Evolutionary conservation across 257 asterid species (phyloP).

Genomic region (Leonotis leonurus): DNA sequence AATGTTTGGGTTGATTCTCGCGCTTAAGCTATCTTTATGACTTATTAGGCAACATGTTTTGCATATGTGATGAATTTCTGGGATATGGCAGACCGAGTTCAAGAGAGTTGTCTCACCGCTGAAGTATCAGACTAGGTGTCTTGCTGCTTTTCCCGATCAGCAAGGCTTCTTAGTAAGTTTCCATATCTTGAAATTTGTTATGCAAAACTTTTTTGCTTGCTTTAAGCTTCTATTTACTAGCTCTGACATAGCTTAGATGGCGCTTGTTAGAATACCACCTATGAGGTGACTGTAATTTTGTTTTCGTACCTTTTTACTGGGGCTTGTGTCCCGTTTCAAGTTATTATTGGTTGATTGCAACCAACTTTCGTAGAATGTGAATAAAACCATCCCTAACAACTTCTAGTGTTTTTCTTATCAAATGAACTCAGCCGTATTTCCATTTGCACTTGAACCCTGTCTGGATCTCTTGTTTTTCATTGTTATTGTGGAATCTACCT

Average conservation of each 20-base stretch:
- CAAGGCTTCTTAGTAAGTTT: conserved; percentile 89
- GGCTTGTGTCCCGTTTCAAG: background rate
- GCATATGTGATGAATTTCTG: conserved; percentile 11
- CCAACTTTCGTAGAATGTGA: conserved; percentile 7
- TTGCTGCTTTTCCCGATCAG: conserved; percentile 97
- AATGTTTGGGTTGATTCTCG: background rate
- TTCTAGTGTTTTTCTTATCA: background rate
- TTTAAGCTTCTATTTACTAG: conserved; percentile 2
- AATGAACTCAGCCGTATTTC: conserved; percentile 1
- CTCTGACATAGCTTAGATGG: background rate
- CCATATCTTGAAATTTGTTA: conserved; percentile 5
- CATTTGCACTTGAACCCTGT: background rate
- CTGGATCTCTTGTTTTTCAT: background rate
- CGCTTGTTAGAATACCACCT: background rate
- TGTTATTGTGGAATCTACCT: background rate
- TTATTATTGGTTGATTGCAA: background rate
- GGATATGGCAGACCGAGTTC: conserved; percentile 62
- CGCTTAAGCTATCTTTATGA: background rate
- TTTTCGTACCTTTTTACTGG: background rate
- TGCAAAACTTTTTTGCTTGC: background rate
- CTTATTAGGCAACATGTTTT: conserved; percentile 7
- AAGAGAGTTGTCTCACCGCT: conserved; percentile 79
- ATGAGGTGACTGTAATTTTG: background rate
- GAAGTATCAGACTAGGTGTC: conserved; percentile 93
- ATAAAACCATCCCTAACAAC: background rate